Evolutionary conservation across 441 rosid genomes (phyloP).

Genomic region (Populus hybrid): DNA sequence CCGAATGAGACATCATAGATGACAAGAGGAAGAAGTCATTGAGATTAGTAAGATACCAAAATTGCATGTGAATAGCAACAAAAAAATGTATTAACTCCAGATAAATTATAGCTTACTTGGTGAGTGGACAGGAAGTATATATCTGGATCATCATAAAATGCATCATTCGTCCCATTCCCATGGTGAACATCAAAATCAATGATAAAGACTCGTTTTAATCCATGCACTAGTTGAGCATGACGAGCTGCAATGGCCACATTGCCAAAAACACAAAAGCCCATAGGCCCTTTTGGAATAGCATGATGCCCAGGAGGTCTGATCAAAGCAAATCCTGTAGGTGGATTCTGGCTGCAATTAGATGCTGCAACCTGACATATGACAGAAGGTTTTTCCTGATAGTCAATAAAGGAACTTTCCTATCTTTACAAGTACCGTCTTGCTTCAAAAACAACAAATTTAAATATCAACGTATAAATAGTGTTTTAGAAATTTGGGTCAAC

Average conservation of each 20-base stretch:
- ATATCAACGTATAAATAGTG: neutral
- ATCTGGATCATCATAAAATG: conserved; percentile 85
- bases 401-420: neutral
- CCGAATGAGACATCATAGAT: neutral
- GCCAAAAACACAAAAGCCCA: conserved; percentile 97
- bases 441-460: neutral
- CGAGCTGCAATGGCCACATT: conserved; percentile 96
- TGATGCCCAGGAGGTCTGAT: conserved; percentile 99
- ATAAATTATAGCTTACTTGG: conserved; percentile 46
- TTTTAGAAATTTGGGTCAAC: neutral
- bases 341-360: conserved; percentile 48
- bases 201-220: conserved; percentile 71
- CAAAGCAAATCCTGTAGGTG: conserved; percentile 85
- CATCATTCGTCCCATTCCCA: conserved; percentile 96
- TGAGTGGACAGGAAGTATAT: conserved; percentile 91
- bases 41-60: neutral
- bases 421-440: neutral
- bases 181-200: conserved; percentile 98
- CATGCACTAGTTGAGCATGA: conserved; percentile 72
- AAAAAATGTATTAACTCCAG: neutral
- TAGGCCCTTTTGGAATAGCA: conserved; percentile 91
- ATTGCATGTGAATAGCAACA: neutral
- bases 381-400: neutral
- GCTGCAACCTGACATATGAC: conserved; percentile 57
- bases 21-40: neutral